Base-by-base conservation (phyloP, 257 asterid genomes). In the Forsythia viridissima region DNA sequence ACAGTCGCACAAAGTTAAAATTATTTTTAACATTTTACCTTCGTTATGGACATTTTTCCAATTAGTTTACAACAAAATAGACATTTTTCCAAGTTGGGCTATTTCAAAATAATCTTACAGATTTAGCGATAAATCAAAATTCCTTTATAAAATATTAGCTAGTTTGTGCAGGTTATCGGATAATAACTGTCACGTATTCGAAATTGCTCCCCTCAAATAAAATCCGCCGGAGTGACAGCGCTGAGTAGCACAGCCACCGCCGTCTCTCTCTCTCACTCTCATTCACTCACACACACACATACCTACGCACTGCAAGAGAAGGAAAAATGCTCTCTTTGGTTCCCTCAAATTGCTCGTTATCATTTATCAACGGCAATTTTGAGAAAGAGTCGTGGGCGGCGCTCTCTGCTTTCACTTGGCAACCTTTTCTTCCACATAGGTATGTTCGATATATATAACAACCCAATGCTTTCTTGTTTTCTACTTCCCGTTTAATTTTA, bases 351-450 rank as follows among this genome's bases (percentile, higher is more conserved):
- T 73, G 78, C 55, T 75, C 85, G n/a, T 73, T 84, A 74, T 78
- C 87, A 52, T 51, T 81, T 71, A 82, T 81, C 79, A 81, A 70
- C 46, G 82, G 73, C 20, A 82, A 80, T 40, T 61, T 76, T 61
- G 82, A 69, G 41, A 79, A 51, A 66, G 77, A 79, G 68, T 44
- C 87, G 21, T 24, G 71, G 72, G 16, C 82, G 68, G 80, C 87
- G 6, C 69, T 81, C 59, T 77, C 91, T 70, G 76, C 86, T 80
- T 77, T 74, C 80, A 84, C 86, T 52, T 81, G 86, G n/a, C 81
- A 52, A 36, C 77, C 80, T n/a, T 68, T 81, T 73, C 86, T 82
- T 79, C 84, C 82, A 24, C 68, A 71, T 40, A 9, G 89, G 97
- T 92, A 82, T 12, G 55, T 30, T 57, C 66, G 66, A 57, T 57